These are phyloP conservation scores for Coemansia sp. DNA, from an alignment of 192 early-diverging fungal genomes.

Conservation along the genomic window DNA sequence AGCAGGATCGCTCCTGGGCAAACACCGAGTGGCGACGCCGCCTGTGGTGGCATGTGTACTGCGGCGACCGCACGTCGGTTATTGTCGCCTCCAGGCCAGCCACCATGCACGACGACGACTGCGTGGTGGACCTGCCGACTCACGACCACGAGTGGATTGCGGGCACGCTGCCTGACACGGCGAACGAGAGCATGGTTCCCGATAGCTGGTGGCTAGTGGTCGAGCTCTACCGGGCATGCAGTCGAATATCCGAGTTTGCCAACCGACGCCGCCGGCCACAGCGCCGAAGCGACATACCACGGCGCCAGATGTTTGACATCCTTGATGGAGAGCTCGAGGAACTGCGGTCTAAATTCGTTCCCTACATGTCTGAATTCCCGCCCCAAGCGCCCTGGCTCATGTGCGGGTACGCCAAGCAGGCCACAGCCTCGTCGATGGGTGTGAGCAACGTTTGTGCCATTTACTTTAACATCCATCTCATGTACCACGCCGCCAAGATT, in stretches of 20 bases:
- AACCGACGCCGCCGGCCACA: constrained; percentile 46
- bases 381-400: constrained; percentile 34
- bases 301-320: constrained; percentile 47
- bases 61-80: constrained; percentile 48
- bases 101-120: constrained; percentile 52
- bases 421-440: constrained; percentile 5
- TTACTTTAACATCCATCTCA: constrained; percentile 43
- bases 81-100: constrained; percentile 52
- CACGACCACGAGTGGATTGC: constrained; percentile 51
- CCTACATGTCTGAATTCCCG: constrained; percentile 41
- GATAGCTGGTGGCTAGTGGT: constrained; percentile 46
- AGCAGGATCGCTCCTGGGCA: constrained; percentile 29
- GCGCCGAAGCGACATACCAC: constrained; percentile 35
- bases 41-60: constrained; percentile 51
- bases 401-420: constrained; percentile 18
- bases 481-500: constrained; percentile 52
- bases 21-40: constrained; percentile 50
- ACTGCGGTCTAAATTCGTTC: constrained; percentile 29
- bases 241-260: constrained; percentile 48
- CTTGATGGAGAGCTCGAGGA: constrained; percentile 46
- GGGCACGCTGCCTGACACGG: constrained; percentile 18
- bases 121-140: constrained; percentile 41
- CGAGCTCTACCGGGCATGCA: constrained; percentile 44
- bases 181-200: constrained; percentile 12
- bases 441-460: constrained; percentile 25